Percentiles rank a stretch among this genome's conserved stretches.
phyloP scores from a whole-genome alignment of 495 filamentous ascomycete species.

The Hamigera avellanea region DNA sequence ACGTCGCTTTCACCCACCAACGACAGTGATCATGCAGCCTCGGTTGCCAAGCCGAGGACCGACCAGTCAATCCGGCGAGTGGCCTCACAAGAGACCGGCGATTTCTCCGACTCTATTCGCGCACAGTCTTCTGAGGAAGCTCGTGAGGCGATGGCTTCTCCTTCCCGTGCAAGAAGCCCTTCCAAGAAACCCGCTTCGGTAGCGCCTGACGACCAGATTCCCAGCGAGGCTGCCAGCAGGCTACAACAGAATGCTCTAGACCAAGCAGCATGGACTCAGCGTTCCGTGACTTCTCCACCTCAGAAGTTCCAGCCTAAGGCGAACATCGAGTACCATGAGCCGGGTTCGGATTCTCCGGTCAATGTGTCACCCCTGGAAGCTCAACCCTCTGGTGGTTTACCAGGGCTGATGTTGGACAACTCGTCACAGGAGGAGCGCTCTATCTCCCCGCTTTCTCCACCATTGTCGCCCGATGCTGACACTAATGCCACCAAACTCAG shows the following conservation, averaged over 20 bases:
- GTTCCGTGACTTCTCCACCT: conserved; percentile 23
- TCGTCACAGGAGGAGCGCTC: conserved; percentile 53
- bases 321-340: conserved; percentile 23
- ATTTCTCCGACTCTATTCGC: conserved; percentile 10
- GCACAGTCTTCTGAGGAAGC: conserved; percentile 9
- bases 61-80: conserved; percentile 31
- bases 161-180: conserved; percentile 4
- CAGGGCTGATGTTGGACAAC: conserved; percentile 51
- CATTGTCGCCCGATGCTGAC: conserved; percentile 55
- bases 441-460: conserved; percentile 48
- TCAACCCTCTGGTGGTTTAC: conserved; percentile 28
- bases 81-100: conserved; percentile 19
- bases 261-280: conserved; percentile 3
- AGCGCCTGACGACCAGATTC: conserved; percentile 9
- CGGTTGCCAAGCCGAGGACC: conserved; percentile 8
- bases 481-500: conserved; percentile 16
- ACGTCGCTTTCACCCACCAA: conserved; percentile 4
- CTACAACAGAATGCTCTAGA: background rate
- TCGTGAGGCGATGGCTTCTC: conserved; percentile 3
- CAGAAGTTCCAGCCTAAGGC: conserved; percentile 28
- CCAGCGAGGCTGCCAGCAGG: conserved; percentile 6
- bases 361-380: conserved; percentile 45
- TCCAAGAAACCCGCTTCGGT: conserved; percentile 7
- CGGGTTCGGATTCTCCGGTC: conserved; percentile 62
- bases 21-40: conserved; percentile 3